Base-by-base conservation (phyloP, 2,329 filamentous ascomycete species). In the Mycosphaerella arachidis region DNA sequence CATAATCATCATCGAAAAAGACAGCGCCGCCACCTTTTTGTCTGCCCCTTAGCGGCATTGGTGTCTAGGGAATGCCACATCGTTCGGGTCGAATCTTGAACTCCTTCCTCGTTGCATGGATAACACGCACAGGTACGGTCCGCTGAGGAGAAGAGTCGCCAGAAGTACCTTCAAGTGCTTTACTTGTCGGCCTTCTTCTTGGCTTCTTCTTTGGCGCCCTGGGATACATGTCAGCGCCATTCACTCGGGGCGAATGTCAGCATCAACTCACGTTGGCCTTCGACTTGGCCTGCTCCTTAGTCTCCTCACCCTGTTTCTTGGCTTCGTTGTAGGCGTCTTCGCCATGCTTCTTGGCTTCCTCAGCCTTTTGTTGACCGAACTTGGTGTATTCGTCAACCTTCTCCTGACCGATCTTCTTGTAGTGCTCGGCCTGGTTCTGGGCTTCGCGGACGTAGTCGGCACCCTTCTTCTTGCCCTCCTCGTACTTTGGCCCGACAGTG, bases 401-500 rank as follows among this genome's bases (percentile, higher is more conserved):
- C n/a, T 70, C 66, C 58, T 64, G 52, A 55, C 65, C 69, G 55
- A 58, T 35, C 51, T 68, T 43, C 58, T 65, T 66, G 60, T 69
- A 70, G 35, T 68, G 55, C 43, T 67, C 62, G n/a, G 67, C 66
- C 37, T 65, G 65, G 30, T 71, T 64, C 56, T 71, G 59, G 54
- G 66, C 64, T 7, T 66, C 57, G 16, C 66, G 57, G 51, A 70
- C 62, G 52, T 69, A 67, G 31, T 70, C 64, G 61, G 69, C 56
- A 33, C 64, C 66, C 63, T 72, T 74, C 68, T 73, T 66, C 67
- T 73, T 72, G 63, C 64, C 63, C 61, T 72, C 71, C 48, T 74
- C 69, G 65, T 70, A 70, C 63, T 70, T 71, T 54, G 70, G 68
- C 16, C 69, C 68, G 46, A 74, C 64, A 59, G 66, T 69, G 61